Evolutionary conservation across 345 rosid species (phyloP), one percentile per base, ranked within the genome.

Genomic region (Populus deltoides): DNA sequence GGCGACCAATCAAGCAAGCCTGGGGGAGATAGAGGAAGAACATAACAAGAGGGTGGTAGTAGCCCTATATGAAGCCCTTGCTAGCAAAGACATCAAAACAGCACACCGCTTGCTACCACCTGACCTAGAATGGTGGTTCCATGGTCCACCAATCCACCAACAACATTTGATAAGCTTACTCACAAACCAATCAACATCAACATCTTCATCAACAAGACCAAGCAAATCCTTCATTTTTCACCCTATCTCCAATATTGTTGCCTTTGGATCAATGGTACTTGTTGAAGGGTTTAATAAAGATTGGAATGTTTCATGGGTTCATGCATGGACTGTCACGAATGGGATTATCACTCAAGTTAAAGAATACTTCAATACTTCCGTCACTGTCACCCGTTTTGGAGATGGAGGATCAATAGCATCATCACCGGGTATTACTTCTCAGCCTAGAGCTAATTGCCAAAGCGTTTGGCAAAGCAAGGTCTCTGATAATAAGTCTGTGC

Each of bases 91-190:
- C 68, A 83, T 79, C 6, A 39, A 67, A 16, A 68, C 51, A 61
- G 85, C 82, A 35, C 82, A 82, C 39, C 77, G 72, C 4, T 27
- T 77, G 31, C 75, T 85, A 3, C 71, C 70, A 8, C 62, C 78
- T 5, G 83, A 85, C 79, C 85, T 82, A 4, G 85, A 82, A 61
- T 85, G 87, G 87, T 82, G 85, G 83, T 82, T 82, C 77, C 85
- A 80, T 29, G 87, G 87, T 9, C 87, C 87, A 0, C 87, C 87
- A 1, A 12, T 63, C 17, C 83, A 80, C 77, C 83, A 82, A 53
- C 70, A 76, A 22, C 62, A 22, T 51, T 74, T 82, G 83, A 79
- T 77, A 78, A 81, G 38, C 41, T 31, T 80, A 3, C 85, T 85
- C 53, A 85, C 81, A 1, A 81, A 83, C 13, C 61, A 55, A 41